Conservation (phyloP, 2,329 filamentous ascomycete genomes). For the Monosporascus sp. region DNA sequence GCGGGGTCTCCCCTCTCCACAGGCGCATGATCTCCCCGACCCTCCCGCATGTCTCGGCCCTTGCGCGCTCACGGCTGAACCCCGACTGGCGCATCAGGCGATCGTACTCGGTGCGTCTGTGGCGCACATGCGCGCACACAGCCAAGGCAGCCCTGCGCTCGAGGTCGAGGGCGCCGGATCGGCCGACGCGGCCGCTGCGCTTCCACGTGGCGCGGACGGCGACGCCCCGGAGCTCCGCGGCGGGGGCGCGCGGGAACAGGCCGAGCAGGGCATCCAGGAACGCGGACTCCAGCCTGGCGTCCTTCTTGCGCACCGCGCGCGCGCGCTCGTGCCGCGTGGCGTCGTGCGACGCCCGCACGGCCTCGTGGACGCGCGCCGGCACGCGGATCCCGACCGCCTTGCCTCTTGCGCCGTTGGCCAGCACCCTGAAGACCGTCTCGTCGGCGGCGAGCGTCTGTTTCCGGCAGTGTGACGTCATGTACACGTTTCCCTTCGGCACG, state of each 20-base stretch:
- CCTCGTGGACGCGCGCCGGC: slow-evolving; percentile 25
- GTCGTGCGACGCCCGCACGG: slow-evolving; percentile 16
- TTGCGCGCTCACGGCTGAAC: not conserved
- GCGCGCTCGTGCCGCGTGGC: slow-evolving; percentile 27
- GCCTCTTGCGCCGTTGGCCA: slow-evolving; percentile 6
- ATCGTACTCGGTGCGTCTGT: slow-evolving; percentile 43
- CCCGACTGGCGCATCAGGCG: slow-evolving; percentile 20
- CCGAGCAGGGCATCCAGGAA: slow-evolving; percentile 30
- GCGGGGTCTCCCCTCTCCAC: slow-evolving; percentile 6
- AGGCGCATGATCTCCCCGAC: slow-evolving; percentile 2
- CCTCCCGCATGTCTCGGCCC: not conserved
- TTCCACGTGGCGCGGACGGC: slow-evolving; percentile 39
- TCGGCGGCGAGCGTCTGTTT: slow-evolving; percentile 27
- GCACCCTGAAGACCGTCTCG: slow-evolving; percentile 32
- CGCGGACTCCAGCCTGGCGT: slow-evolving; percentile 24
- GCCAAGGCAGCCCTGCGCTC: slow-evolving; percentile 37
- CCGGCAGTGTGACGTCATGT: slow-evolving; percentile 36
- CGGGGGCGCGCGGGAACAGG: slow-evolving; percentile 37
- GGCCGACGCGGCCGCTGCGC: slow-evolving; percentile 40
- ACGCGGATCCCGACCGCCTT: slow-evolving; percentile 33
- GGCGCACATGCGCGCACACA: slow-evolving; percentile 43
- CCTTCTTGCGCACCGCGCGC: slow-evolving; percentile 26
- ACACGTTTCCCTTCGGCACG: slow-evolving; percentile 36
- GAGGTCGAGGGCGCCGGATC: slow-evolving; percentile 32
- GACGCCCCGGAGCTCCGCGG: slow-evolving; percentile 25